These are phyloP conservation scores for Papilionanthe hybrid DNA, from an alignment of 116 monocot genomes.

Conservation along the genomic window DNA sequence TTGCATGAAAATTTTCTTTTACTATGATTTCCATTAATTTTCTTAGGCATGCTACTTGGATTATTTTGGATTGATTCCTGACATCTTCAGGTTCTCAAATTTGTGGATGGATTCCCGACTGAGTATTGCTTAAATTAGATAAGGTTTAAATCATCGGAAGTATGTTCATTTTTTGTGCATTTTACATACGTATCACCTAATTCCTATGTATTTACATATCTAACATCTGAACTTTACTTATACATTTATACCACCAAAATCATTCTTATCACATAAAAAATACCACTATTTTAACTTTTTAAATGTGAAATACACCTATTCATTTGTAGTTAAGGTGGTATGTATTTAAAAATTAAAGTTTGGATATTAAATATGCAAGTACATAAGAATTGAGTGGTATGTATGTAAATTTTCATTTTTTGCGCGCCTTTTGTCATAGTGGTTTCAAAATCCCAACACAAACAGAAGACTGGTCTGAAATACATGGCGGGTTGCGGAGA, in stretches of 20 bases:
- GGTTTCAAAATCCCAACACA: not conserved
- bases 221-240: too few relatives aligned
- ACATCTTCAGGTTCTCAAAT: not conserved
- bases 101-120: not conserved
- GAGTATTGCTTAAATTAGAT: not conserved
- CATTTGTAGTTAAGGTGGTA: too few relatives aligned
- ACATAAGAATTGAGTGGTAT: too few relatives aligned
- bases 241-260: too few relatives aligned
- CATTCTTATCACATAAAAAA: too few relatives aligned
- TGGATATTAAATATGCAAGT: too few relatives aligned
- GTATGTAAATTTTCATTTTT: not conserved
- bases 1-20: not conserved
- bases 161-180: not conserved
- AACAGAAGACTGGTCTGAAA: not conserved
- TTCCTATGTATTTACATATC: too few relatives aligned
- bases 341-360: too few relatives aligned
- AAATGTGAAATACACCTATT: too few relatives aligned
- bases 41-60: not conserved
- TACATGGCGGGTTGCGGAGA: not conserved
- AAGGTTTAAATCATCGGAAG: not conserved
- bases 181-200: too few relatives aligned
- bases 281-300: too few relatives aligned
- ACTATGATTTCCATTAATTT: not conserved
- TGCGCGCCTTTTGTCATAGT: not conserved
- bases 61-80: not conserved